Conservation (phyloP, 2,329 filamentous ascomycete genomes). For the Fusarium cyanostomum region DNA sequence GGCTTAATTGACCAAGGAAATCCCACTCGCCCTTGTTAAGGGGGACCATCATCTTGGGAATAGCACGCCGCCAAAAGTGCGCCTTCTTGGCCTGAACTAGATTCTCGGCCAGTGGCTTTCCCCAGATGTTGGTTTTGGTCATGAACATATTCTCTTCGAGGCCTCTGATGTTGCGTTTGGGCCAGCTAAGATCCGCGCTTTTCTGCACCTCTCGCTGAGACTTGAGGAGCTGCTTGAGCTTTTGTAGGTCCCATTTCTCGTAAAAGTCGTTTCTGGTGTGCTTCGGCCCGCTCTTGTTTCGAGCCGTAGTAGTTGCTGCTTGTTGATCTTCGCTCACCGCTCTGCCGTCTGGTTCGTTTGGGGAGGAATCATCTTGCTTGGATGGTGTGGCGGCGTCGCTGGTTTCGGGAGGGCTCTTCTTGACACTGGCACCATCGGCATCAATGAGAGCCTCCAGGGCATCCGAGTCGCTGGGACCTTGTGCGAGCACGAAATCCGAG, state of each 20-base stretch:
- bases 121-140: constrained; percentile 60
- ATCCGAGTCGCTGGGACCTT: constrained; percentile 52
- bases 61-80: constrained; percentile 58
- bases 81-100: constrained; percentile 55
- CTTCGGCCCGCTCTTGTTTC: constrained; percentile 5
- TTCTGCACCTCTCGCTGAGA: constrained; percentile 53
- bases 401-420: not conserved
- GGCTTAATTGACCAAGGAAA: constrained; percentile 57
- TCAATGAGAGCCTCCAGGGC: constrained; percentile 51
- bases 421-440: constrained; percentile 4
- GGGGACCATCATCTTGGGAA: constrained; percentile 63
- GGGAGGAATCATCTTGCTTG: not conserved
- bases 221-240: constrained; percentile 53
- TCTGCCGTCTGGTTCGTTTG: not conserved
- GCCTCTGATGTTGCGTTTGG: constrained; percentile 35
- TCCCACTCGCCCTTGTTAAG: constrained; percentile 65
- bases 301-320: not conserved
- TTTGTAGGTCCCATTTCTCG: constrained; percentile 59
- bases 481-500: constrained; percentile 48
- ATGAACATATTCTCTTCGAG: constrained; percentile 50
- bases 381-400: not conserved
- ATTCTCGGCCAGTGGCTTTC: constrained; percentile 53
- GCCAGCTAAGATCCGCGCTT: constrained; percentile 41
- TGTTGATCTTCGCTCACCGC: not conserved
- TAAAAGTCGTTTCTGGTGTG: constrained; percentile 49